These are phyloP conservation scores for Galeopsis tetrahit DNA, from an alignment of 257 asterid genomes.

Conservation along the genomic window DNA sequence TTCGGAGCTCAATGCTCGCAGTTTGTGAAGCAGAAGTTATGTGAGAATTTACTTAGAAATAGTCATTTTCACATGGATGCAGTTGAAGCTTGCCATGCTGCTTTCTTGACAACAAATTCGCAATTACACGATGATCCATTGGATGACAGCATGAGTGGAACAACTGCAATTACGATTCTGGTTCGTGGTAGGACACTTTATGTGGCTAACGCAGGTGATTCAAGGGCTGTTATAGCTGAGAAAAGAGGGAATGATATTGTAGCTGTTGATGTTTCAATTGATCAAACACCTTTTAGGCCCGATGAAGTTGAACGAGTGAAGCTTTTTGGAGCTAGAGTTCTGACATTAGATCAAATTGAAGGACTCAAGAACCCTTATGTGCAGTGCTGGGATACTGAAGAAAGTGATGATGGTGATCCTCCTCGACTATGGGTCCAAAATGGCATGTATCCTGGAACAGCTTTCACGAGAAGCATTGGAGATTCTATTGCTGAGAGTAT, in stretches of 20 bases:
- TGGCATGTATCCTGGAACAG: slow-evolving; percentile 99
- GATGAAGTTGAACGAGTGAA: slow-evolving; percentile 90
- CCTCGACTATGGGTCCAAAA: slow-evolving; percentile 96
- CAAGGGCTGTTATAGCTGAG: slow-evolving; percentile 89
- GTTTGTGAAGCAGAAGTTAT: slow-evolving; percentile 73
- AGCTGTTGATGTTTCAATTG: slow-evolving; percentile 86
- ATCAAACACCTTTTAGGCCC: slow-evolving; percentile 88
- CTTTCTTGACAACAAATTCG: slow-evolving; percentile 77
- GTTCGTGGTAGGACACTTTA: slow-evolving; percentile 78
- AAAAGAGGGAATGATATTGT: slow-evolving; percentile 69
- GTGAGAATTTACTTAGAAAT: slow-evolving; percentile 89
- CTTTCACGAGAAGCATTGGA: slow-evolving; percentile 94
- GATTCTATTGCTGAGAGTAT: slow-evolving; percentile 95
- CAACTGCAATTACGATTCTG: slow-evolving; percentile 84
- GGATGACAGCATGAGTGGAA: slow-evolving; percentile 99
- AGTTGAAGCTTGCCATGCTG: slow-evolving; percentile 79
- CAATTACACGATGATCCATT: slow-evolving; percentile 73
- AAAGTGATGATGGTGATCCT: slow-evolving; percentile 97
- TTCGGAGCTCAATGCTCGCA: slow-evolving; percentile 93
- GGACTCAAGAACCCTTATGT: slow-evolving; percentile 81
- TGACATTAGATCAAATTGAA: slow-evolving; percentile 97
- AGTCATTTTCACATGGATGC: slow-evolving; percentile 67
- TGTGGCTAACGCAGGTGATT: slow-evolving; percentile 91
- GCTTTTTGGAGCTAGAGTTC: slow-evolving; percentile 96
- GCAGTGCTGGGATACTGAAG: slow-evolving; percentile 97